Base-by-base conservation (phyloP, 768 basidiomycete species). In the Rubroboletus pulcherrimus region DNA sequence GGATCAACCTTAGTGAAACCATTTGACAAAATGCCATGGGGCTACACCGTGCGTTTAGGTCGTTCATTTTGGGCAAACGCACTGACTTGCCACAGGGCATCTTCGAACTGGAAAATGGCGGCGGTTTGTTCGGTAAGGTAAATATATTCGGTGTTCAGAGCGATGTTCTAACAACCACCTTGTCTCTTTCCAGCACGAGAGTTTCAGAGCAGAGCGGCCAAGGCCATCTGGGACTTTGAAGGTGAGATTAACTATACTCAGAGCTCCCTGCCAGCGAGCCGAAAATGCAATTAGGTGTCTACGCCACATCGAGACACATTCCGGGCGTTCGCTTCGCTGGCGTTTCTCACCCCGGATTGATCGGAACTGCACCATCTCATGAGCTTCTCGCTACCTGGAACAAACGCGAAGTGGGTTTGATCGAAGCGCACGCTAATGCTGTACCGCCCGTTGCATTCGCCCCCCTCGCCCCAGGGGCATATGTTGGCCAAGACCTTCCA, bases 151-250 rank as follows among this genome's bases (percentile, higher is more conserved):
- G 5, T 34, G 33, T 43, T n/a, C 6, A 9, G 14, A 33, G 19
- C 11, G 0, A 39, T 21, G 46, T 35, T 42, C 19, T 38, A 8
- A 52, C 34, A 31, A 19, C 33, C 30, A n/a, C n/a, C n/a, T 26
- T 38, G 17, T 40, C 33, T n/a, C 21, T 26, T 17, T 35, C 10
- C 29, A 85, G 84, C 85, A 4, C 75, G 74, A 17, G 85, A 89
- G 66, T 88, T 88, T 69, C 73, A 86, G 40, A 86, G 84, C 63
- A 80, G 74, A 63, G 88, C 88, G 1, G 80, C 81, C 51, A 91
- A 91, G 65, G 87, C 89, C 5, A 87, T 91, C 55, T 91, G 89
- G 89, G 89, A 89, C 67, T 78, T 91, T 58, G 76, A 88, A 58
- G 85, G 84, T 80, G 61, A 51, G 62, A 47, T 34, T 2, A 29